Evolutionary conservation across 2,329 filamentous ascomycete species (phyloP), one percentile per base, ranked within the genome.

Genomic region (Alternaria sp.): DNA sequence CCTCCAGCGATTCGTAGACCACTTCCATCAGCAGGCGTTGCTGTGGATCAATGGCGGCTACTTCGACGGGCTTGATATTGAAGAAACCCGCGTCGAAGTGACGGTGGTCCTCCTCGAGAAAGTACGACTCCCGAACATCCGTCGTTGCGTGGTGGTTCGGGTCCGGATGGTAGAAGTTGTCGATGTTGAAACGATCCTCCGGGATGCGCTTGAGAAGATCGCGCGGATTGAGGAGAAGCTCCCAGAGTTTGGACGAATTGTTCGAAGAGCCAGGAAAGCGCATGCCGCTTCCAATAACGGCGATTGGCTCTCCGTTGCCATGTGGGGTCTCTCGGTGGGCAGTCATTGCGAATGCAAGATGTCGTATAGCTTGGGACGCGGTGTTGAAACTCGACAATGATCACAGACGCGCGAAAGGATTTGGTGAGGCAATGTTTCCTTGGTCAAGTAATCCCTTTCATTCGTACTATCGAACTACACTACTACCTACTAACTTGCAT

Each of bases 271-370:
- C 78, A 7, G 80, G 79, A 21, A 81, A 74, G 25, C 79, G 73
- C 78, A 81, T 10, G 72, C 36, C 76, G 44, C 73, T 65, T 3
- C 80, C 80, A 30, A 82, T 66, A 13, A 82, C 74, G 11, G 78
- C 80, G 17, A 74, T 71, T 2, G 72, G 70, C 46, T 73, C 76
- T 21, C 15, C 36, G 3, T 40, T 40, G 15, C 36, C 36, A 0
- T 40, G 36, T 40, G 36, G 9, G 9, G 36, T 17, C 8, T 40
- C 36, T 8, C 36, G 36, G 36, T 40, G 36, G n/a, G 36, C 36
- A 40, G 36, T 17, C 36, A 40, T 40, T 40, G 36, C 15, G 36
- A 36, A 17, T 17, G 36, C 36, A 40, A 40, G 36, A 10, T 40
- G 15, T 40, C 36, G 36, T 40, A 17, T 40, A 40, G 15, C 36